Base-by-base conservation (phyloP, 257 asterid species). In the Anisodus acutangulus region DNA sequence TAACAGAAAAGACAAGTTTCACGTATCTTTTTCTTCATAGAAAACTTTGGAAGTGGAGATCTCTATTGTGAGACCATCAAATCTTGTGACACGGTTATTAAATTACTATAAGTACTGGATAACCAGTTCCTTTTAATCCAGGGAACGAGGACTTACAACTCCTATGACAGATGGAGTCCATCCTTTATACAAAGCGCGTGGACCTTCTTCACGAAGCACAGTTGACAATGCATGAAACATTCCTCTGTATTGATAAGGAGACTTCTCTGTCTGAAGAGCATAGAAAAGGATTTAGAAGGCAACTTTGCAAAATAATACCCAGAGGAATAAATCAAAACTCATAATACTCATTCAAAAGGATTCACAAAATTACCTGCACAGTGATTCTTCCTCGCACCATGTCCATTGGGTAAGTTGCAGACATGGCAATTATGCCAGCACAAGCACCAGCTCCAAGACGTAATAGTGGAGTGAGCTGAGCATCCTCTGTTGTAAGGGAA, bases 131-230 rank as follows among this genome's bases (percentile, higher is more conserved):
- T 76, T 19, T 51, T 76, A 19, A 76, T 13, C 47, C 81, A 76
- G 41, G 63, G 81, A 79, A 60, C 54, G 26, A 79, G 85, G 83
- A 90, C 99, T 92, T 90, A 96, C 99, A 45, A 96, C 99, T 89
- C 99, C 99, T 78, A 96, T 96, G 76, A 96, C 98, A 83, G 98
- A 96, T 80, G 99, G 98, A 89, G 95, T 97, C 98, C 99, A 96
- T 45, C 99, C 99, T 94, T 91, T 96, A 87, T 96, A 94, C 86
- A 94, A 86, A 83, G 95, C 98, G 72, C 98, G 93, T 51, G 97
- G 93, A 57, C 99, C 99, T 92, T 96, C 99, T 90, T 94, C 95
- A 6, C 99, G 98, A 81, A 96, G 98, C 85, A 96, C 97, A 67
- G 98, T 96, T 69, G 98, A 93, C 71, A 96, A 86, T 83, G 98